Conservation (phyloP, 2,329 filamentous ascomycete genomes). For the Didymella exigua region DNA sequence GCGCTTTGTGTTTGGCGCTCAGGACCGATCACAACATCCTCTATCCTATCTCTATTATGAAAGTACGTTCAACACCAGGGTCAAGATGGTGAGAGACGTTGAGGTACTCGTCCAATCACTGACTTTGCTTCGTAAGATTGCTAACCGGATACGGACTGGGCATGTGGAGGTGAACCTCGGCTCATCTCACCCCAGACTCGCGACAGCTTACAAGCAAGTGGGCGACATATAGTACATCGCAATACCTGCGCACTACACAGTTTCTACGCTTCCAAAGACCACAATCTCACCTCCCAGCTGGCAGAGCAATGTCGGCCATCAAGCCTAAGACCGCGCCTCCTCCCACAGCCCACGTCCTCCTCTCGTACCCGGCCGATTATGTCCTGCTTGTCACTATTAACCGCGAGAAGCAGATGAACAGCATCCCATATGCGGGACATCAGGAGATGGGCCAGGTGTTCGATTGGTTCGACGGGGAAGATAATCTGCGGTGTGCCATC, state of each 20-base stretch:
- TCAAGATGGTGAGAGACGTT: too few species aligned
- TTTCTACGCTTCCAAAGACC: not conserved
- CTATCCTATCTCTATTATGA: too few species aligned
- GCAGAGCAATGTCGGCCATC: conserved; percentile 31
- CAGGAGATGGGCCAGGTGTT: conserved; percentile 58
- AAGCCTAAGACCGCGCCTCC: conserved; percentile 40
- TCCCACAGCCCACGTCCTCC: conserved; percentile 42
- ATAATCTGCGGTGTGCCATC: conserved; percentile 54
- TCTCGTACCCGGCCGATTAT: conserved; percentile 55
- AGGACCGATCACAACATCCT: too few species aligned
- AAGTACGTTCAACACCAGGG: too few species aligned
- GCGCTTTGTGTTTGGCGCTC: too few species aligned
- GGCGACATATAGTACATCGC: conserved; percentile 13
- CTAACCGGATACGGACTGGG: conserved; percentile 2
- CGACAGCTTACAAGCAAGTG: conserved; percentile 6
- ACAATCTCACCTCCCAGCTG: too few species aligned
- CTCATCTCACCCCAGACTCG: conserved; percentile 6
- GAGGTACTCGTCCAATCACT: too few species aligned
- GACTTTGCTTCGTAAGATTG: too few species aligned
- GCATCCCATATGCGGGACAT: conserved; percentile 49
- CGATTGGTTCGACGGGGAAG: conserved; percentile 61
- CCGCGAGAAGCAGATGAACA: conserved; percentile 57
- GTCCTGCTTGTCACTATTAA: conserved; percentile 62
- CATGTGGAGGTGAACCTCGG: conserved; percentile 11
- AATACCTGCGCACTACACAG: not conserved